Evolutionary conservation across 257 asterid genomes (phyloP).

Genomic region (Plantago elongata): DNA sequence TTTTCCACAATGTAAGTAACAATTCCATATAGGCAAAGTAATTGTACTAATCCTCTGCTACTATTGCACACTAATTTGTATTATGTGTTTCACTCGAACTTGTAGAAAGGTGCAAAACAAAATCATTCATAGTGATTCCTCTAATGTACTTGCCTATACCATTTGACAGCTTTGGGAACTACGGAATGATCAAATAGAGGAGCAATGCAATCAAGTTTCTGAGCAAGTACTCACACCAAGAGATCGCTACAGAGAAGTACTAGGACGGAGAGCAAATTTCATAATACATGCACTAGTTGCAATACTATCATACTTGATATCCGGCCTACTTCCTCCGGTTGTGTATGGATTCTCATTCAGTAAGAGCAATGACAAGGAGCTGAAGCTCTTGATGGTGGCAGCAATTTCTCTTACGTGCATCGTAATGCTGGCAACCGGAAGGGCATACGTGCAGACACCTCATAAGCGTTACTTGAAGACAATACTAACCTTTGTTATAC

Average conservation of each 20-base stretch:
- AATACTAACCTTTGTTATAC: conserved; percentile 34
- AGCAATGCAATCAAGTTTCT: conserved; percentile 28
- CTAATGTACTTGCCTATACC: too few species aligned
- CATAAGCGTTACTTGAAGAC: conserved; percentile 59
- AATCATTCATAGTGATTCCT: too few species aligned
- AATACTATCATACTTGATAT: conserved; percentile 53
- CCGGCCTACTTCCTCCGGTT: conserved; percentile 60
- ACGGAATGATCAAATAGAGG: conserved; percentile 33
- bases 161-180: conserved; percentile 69
- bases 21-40: neutral
- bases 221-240: conserved; percentile 30
- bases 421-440: conserved; percentile 33
- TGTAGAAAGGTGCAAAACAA: too few species aligned
- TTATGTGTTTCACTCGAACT: too few species aligned
- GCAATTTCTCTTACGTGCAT: conserved; percentile 64
- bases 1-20: conserved; percentile 70
- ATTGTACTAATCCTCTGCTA: too few species aligned
- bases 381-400: conserved; percentile 55
- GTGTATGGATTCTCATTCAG: conserved; percentile 66
- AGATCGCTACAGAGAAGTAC: conserved; percentile 62
- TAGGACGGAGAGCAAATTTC: conserved; percentile 63
- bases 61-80: too few species aligned
- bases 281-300: conserved; percentile 46
- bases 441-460: conserved; percentile 48
- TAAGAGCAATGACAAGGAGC: conserved; percentile 46